Percentiles rank a stretch among this genome's conserved stretches.
Evolutionary conservation across 768 basidiomycete genomes (phyloP).

Genomic region (Leccinum pellstonianum): DNA sequence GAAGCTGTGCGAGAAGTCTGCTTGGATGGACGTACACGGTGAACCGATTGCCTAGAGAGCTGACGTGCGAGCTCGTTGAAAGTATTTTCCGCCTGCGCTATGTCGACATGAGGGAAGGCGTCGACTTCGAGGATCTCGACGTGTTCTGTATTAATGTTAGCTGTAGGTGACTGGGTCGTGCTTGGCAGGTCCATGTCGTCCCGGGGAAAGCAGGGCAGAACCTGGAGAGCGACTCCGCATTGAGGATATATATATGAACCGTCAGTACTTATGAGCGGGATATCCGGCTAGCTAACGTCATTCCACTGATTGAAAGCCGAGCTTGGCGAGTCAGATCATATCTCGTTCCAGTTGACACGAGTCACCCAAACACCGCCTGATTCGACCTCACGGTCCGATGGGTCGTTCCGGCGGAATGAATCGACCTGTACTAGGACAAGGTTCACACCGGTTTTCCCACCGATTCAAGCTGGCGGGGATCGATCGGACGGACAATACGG

Average conservation of each 20-base stretch:
- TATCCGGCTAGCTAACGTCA: background rate
- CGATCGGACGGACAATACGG: background rate
- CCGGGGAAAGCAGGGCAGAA: background rate
- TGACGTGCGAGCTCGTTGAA: conserved; percentile 55
- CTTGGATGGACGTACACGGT: conserved; percentile 12
- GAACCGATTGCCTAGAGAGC: conserved; percentile 19
- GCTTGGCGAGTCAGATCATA: background rate
- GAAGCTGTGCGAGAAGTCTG: conserved; percentile 23
- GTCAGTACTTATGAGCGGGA: background rate
- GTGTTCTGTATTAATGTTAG: conserved; percentile 9
- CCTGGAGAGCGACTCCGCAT: background rate
- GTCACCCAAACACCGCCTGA: background rate
- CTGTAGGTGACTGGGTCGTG: background rate
- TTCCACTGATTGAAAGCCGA: background rate
- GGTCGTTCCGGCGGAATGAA: background rate
- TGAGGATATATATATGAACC: conserved; percentile 15
- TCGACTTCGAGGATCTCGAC: conserved; percentile 23
- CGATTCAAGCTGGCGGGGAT: too few relatives aligned
- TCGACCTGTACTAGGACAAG: background rate
- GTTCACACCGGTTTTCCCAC: background rate
- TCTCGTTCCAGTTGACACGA: background rate
- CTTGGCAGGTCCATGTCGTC: conserved; percentile 11
- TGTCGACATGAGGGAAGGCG: conserved; percentile 41
- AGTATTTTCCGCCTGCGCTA: conserved; percentile 49
- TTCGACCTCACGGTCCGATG: background rate